Evolutionary conservation across 1,284 basidiomycete genomes (phyloP).

Genomic region (Heimioporus retisporus): DNA sequence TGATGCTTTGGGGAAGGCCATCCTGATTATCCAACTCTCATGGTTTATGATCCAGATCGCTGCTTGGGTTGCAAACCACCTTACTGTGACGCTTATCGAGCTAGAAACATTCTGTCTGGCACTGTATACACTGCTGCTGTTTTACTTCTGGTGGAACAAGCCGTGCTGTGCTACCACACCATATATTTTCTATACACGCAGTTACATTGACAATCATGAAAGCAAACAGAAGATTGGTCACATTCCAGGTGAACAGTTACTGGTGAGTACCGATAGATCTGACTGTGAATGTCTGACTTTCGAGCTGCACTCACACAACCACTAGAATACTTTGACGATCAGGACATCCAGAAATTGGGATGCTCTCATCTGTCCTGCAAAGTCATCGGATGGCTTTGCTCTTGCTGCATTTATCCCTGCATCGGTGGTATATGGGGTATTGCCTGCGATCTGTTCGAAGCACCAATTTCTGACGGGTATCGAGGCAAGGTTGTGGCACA

Average conservation of each 20-base stretch:
- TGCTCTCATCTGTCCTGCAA: background rate
- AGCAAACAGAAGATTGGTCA: background rate
- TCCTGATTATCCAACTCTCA: constrained; percentile 40
- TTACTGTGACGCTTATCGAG: constrained; percentile 44
- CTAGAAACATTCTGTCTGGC: constrained; percentile 43
- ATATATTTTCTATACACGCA: background rate
- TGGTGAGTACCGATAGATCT: background rate
- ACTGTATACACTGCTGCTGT: constrained; percentile 36
- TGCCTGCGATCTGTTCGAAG: constrained; percentile 5
- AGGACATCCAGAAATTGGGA: background rate
- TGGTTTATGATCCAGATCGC: constrained; percentile 46
- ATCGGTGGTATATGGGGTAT: constrained; percentile 6
- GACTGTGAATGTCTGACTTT: background rate
- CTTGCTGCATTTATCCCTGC: background rate
- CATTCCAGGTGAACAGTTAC: background rate
- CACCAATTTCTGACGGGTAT: background rate
- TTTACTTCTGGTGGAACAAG: constrained; percentile 49
- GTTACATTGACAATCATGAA: background rate
- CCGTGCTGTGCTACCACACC: constrained; percentile 29
- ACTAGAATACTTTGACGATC: background rate
- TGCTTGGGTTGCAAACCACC: constrained; percentile 28
- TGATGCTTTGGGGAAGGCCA: constrained; percentile 37
- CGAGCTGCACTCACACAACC: background rate
- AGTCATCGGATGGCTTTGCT: too few relatives aligned
- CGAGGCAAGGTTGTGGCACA: constrained; percentile 5